Evolutionary conservation across 208 protist species (phyloP), one percentile per base, ranked within the genome.

Genomic region (Leishmania turanica): DNA sequence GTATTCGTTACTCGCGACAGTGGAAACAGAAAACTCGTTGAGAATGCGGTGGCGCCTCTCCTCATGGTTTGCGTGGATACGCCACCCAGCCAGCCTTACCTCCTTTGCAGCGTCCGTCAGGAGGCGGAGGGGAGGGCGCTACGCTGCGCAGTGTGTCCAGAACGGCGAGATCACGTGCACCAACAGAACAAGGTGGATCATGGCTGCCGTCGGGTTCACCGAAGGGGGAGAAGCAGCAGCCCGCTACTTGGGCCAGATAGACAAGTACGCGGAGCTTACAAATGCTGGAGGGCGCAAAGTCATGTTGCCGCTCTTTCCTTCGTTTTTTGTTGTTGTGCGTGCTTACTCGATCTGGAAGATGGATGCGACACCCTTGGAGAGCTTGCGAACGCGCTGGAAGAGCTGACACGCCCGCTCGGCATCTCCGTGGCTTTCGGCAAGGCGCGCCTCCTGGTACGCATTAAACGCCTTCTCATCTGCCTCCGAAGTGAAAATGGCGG

Each of bases 261-360:
- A 64, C 27, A 13, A 6, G 7, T 64, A 34, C 27, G 2, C 11
- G 58, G 19, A 15, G 9, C 27, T 64, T 34, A 64, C 51, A 21
- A 54, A 64, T 9, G 27, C n/a, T 27, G n/a, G 27, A 5, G 13
- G 8, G n/a, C 1, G 27, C 27, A 64, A 64, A 6, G 24, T 17
- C n/a, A 15, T 64, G 31, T 9, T 9, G 27, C 7, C 19, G 62
- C 15, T 34, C 17, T 31, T n/a, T 31, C n/a, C 7, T 27, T 68
- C 4, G 1, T 3, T 68, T 1, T 37, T 31, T 24, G 31, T 31
- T 11, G 27, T 31, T 60, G 21, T 8, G 56, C 4, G 19, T 0
- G 2, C 19, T 88, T 86, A 96, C 64, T 90, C 87, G n/a, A 97
- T 84, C 65, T 96, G 91, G 76, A 94, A 98, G 8, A 98, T 83